Evolutionary conservation across 495 filamentous ascomycete species (phyloP), one percentile per base, ranked within the genome.

Genomic region (Aspergillus campestris): DNA sequence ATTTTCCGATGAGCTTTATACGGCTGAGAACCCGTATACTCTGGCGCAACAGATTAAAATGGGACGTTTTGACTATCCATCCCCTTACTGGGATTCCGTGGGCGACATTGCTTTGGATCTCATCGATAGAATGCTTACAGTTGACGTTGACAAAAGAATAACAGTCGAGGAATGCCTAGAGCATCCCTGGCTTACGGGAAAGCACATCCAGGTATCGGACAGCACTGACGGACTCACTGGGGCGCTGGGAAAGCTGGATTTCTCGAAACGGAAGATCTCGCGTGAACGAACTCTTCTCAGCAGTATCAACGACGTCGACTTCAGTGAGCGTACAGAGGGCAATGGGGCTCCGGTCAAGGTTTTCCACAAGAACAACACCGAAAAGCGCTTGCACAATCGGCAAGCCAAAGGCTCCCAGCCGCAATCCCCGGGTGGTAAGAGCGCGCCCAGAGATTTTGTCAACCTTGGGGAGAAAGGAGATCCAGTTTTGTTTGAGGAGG

Each of bases 61-160:
- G 59, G 94, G 85, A 6, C 77, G 77, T 36, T 97, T 94, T 52
- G 87, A 96, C 62, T 99, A 95, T 52, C 94, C 94, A 2, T 91
- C 87, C 1, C 94, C 94, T 11, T 99, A 97, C 62, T 99, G 94
- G 94, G 92, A 97, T 63, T 79, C 82, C 4, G 83, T 99, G 47
- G 84, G 81, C 46, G 94, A 99, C 46, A 77, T 84, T 34, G 94
- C 91, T 4, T 72, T 97, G 42, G 90, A 96, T 47, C 76, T 99
- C 18, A 97, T 99, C 47, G 94, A 97, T 59, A 75, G 77, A 29
- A 99, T 99, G 94, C 78, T 99, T 29, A 83, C 83, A 0, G 89
- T 95, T 11, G 80, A 95, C 49, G 81, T 85, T 11, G 80, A 89
- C 28, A 78, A 83, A 59, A 79, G 94, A 29, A 89, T 84, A 59